Evolutionary conservation across 192 early-diverging fungal species (phyloP).

Genomic region (Thamnidium elegans): DNA sequence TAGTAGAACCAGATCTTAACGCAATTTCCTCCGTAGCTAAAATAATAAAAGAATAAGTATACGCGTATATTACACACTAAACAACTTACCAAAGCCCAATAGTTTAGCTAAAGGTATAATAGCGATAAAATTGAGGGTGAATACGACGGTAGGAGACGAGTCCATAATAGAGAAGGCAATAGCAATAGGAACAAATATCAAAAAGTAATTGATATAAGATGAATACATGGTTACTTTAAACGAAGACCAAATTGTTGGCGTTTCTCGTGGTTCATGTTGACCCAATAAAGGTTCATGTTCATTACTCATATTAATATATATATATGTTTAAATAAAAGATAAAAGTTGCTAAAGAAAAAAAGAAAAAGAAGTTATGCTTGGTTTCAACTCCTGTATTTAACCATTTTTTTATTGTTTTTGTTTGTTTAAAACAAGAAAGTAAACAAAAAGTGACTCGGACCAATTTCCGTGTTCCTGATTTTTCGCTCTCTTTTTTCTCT

Average conservation of each 20-base stretch:
- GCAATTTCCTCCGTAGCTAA: conserved; percentile 74
- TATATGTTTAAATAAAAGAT: background rate
- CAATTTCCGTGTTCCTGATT: too few relatives aligned
- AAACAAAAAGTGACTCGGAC: too few relatives aligned
- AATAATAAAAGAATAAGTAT: too few relatives aligned
- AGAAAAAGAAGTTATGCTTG: background rate
- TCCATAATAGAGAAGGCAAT: conserved; percentile 51
- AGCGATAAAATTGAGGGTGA: conserved; percentile 86
- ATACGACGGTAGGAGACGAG: conserved; percentile 68
- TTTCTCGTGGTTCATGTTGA: background rate
- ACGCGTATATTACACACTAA: too few relatives aligned
- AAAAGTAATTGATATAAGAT: conserved; percentile 68
- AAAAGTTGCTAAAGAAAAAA: background rate
- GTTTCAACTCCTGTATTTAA: too few relatives aligned
- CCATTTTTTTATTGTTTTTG: too few relatives aligned
- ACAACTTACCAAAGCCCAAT: conserved; percentile 32
- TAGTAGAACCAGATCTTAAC: conserved; percentile 37
- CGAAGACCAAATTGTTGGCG: conserved; percentile 40
- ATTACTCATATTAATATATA: conserved; percentile 20
- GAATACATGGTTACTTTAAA: conserved; percentile 45
- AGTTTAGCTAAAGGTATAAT: conserved; percentile 88
- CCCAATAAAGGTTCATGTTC: conserved; percentile 17
- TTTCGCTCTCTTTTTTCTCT: too few relatives aligned
- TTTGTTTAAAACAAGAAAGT: too few relatives aligned
- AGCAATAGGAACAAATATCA: conserved; percentile 80